Evolutionary conservation across 495 filamentous ascomycete species (phyloP).

Genomic region (Penicillium ochrochloron): DNA sequence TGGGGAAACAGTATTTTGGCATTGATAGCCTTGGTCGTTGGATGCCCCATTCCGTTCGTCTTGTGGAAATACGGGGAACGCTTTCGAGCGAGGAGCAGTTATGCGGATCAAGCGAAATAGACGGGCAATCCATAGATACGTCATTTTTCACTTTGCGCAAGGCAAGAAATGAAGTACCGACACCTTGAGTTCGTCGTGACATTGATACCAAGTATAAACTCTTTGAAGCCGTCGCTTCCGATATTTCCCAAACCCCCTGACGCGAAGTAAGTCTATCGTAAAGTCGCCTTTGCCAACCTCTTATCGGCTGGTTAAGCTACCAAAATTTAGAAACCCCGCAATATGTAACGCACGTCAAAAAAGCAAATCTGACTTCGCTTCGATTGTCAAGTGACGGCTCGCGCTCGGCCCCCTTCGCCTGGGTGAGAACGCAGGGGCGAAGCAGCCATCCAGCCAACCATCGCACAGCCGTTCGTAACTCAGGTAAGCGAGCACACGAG

Average conservation of each 20-base stretch:
- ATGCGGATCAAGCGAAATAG: neutral
- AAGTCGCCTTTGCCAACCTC: too few relatives aligned
- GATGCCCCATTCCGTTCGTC: slow-evolving; percentile 2
- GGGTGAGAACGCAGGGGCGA: neutral
- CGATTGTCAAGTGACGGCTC: neutral
- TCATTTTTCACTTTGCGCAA: too few relatives aligned
- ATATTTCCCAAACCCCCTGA: too few relatives aligned
- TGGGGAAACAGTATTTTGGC: slow-evolving; percentile 58
- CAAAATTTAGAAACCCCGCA: neutral
- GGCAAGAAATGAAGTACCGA: too few relatives aligned
- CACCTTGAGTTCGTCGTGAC: too few relatives aligned
- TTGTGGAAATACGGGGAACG: slow-evolving; percentile 1
- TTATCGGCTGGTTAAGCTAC: too few relatives aligned
- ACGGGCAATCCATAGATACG: too few relatives aligned
- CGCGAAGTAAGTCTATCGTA: too few relatives aligned
- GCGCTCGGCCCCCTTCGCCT: neutral
- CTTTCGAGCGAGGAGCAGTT: neutral
- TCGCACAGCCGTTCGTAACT: neutral
- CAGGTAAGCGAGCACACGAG: neutral
- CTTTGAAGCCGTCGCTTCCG: too few relatives aligned
- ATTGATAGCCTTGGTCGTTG: slow-evolving; percentile 36
- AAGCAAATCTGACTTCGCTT: neutral
- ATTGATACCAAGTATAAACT: too few relatives aligned
- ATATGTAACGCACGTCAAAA: neutral
- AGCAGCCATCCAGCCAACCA: neutral